These are phyloP conservation scores for Citeromyces hawaiiensis DNA, from an alignment of 1,139 yeast genomes.

Conservation along the genomic window DNA sequence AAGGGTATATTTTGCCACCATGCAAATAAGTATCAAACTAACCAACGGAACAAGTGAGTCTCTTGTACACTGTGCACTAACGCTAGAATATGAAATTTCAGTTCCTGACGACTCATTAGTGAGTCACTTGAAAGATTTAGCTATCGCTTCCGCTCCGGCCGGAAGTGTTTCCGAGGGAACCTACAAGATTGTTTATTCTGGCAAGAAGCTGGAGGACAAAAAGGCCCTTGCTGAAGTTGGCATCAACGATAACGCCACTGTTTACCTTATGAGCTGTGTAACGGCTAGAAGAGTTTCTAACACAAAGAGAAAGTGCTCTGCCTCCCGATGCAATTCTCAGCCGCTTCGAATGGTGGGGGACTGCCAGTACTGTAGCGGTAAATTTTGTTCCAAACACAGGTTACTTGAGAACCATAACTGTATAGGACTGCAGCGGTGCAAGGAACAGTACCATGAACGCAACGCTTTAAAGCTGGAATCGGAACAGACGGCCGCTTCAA, in stretches of 20 bases:
- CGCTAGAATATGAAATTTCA: constrained; percentile 20
- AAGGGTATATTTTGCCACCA: background rate
- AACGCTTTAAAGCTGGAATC: constrained; percentile 30
- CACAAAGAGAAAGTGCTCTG: constrained; percentile 22
- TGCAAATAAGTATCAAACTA: background rate
- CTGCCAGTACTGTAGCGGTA: constrained; percentile 77
- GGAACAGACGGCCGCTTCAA: constrained; percentile 31
- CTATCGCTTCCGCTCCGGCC: constrained; percentile 26
- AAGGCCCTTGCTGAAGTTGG: constrained; percentile 13
- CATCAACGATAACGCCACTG: constrained; percentile 17
- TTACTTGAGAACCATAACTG: constrained; percentile 79
- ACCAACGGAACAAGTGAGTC: background rate
- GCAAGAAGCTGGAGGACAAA: constrained; percentile 27
- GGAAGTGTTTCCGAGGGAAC: constrained; percentile 5
- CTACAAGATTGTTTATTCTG: constrained; percentile 39
- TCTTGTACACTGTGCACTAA: background rate
- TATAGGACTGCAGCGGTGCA: constrained; percentile 65
- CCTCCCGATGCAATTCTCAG: constrained; percentile 46
- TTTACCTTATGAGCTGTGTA: constrained; percentile 26
- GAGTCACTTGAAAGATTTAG: constrained; percentile 30
- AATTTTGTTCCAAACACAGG: constrained; percentile 80
- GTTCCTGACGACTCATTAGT: constrained; percentile 38
- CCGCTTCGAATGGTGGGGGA: constrained; percentile 82
- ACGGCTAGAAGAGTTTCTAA: constrained; percentile 20
- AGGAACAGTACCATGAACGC: constrained; percentile 63